Evolutionary conservation across 345 rosid genomes (phyloP).

Genomic region (Physaria fendleri): DNA sequence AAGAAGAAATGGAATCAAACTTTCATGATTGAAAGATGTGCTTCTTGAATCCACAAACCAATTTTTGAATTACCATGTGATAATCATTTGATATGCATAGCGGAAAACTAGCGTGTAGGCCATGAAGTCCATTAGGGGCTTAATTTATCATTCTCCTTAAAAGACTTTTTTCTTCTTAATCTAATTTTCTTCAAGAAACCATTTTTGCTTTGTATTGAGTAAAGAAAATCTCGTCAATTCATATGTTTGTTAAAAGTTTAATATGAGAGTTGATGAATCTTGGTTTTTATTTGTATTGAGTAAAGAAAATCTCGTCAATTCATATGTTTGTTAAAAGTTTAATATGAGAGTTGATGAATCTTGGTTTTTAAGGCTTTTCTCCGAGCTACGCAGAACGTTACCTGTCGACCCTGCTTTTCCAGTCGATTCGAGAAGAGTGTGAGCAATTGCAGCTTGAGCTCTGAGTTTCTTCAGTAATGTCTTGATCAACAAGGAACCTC

Average conservation of each 20-base stretch:
- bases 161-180: no score
- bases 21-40: no score
- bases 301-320: neutral
- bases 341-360: slow-evolving; percentile 3
- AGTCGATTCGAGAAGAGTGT: slow-evolving; percentile 86
- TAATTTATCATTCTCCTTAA: no score
- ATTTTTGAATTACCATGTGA: no score
- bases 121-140: no score
- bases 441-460: slow-evolving; percentile 74
- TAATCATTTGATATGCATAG: no score
- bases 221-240: no score
- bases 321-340: neutral
- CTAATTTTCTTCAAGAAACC: no score
- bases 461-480: slow-evolving; percentile 22
- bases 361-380: slow-evolving; percentile 61
- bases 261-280: neutral
- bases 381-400: slow-evolving; percentile 97
- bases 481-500: slow-evolving; percentile 11
- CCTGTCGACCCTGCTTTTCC: slow-evolving; percentile 79
- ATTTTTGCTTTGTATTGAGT: no score
- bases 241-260: neutral
- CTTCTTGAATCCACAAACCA: no score
- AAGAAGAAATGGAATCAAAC: no score
- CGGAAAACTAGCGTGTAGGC: no score
- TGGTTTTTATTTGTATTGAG: neutral